Evolutionary conservation across 257 asterid species (phyloP).

Genomic region (Solanum habrochaites): DNA sequence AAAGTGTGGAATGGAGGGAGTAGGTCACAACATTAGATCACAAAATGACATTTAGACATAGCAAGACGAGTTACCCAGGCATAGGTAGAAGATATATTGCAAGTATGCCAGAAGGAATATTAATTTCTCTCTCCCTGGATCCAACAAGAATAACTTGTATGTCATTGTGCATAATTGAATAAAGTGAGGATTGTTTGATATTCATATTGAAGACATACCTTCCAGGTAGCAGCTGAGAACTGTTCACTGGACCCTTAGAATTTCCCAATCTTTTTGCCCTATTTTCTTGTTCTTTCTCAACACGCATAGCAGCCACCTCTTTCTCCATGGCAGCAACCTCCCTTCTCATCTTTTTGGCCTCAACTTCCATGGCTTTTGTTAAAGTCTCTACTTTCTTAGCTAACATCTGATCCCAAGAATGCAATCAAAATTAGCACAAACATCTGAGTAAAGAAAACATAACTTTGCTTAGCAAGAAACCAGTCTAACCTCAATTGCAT

Average conservation of each 20-base stretch:
- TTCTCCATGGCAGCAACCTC: conserved; percentile 98
- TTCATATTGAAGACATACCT: conserved; percentile 33
- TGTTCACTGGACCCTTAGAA: conserved; percentile 47
- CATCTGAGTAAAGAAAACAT: neutral
- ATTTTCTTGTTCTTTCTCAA: conserved; percentile 75
- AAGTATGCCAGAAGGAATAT: neutral
- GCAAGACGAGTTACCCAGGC: neutral
- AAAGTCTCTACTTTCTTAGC: conserved; percentile 93
- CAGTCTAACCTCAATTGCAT: conserved; percentile 71
- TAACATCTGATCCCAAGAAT: conserved; percentile 43
- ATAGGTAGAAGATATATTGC: neutral
- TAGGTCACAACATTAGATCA: neutral
- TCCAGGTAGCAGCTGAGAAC: conserved; percentile 67
- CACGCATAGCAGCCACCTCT: conserved; percentile 96
- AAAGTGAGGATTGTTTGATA: neutral
- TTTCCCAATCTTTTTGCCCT: conserved; percentile 59
- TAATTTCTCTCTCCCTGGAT: neutral
- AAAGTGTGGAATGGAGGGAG: neutral
- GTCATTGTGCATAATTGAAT: neutral
- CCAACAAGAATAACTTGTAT: neutral
- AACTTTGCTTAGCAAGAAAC: neutral
- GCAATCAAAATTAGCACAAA: neutral
- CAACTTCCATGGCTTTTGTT: conserved; percentile 96
- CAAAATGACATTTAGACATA: neutral
- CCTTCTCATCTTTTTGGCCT: conserved; percentile 95